Evolutionary conservation across 2,329 filamentous ascomycete species (phyloP).

Genomic region (Didymella segeticola): DNA sequence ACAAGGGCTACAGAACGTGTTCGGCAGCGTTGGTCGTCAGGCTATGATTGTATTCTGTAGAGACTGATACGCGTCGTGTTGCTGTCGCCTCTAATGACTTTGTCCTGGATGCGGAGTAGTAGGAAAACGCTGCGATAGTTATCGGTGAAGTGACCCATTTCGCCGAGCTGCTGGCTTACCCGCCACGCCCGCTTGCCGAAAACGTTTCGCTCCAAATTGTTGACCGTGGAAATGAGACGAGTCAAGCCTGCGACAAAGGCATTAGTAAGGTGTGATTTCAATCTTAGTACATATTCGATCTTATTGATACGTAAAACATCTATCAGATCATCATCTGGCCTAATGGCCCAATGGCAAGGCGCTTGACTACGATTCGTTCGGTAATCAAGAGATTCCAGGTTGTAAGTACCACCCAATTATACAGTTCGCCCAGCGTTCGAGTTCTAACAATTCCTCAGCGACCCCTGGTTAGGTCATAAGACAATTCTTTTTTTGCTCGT

Average conservation of each 20-base stretch:
- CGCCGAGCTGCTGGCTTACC: neutral
- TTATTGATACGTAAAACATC: neutral
- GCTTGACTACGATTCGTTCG: slow-evolving; percentile 55
- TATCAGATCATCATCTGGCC: slow-evolving; percentile 15
- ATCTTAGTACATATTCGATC: neutral
- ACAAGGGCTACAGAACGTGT: too few relatives aligned
- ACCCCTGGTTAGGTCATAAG: slow-evolving; percentile 27
- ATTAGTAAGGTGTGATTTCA: too few relatives aligned
- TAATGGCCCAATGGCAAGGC: slow-evolving; percentile 60
- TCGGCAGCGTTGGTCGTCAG: too few relatives aligned
- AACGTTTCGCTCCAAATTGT: too few relatives aligned
- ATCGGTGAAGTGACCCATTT: slow-evolving; percentile 1
- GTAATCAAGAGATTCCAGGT: slow-evolving; percentile 34
- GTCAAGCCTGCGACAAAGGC: too few relatives aligned
- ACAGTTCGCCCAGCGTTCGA: too few relatives aligned
- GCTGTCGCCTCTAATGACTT: too few relatives aligned
- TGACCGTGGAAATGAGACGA: too few relatives aligned
- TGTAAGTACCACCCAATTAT: slow-evolving; percentile 9
- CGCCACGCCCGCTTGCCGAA: neutral
- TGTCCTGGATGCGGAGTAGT: too few relatives aligned
- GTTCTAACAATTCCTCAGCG: slow-evolving; percentile 19
- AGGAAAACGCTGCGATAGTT: too few relatives aligned
- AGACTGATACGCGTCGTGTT: too few relatives aligned
- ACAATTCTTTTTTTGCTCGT: neutral
- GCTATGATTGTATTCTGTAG: too few relatives aligned